A percentile compares a stretch with the other conserved stretches of the same genome.
These are phyloP conservation scores for Cairneyella variabilis DNA, from an alignment of 495 filamentous ascomycete genomes.

Conservation along the genomic window DNA sequence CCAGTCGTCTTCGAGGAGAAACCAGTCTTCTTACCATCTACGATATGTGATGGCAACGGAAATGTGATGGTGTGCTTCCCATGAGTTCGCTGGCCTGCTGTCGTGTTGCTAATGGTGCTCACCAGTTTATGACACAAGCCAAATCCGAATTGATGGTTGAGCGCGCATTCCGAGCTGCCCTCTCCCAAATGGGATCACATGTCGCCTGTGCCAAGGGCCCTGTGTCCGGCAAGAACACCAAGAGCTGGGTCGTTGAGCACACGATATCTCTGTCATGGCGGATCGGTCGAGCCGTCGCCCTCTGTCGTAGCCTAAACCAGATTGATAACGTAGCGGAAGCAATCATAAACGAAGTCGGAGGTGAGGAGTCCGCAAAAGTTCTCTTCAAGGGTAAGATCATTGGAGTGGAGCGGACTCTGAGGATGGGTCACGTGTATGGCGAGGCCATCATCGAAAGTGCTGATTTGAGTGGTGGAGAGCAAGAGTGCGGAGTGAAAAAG, in stretches of 20 bases:
- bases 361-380: slow-evolving; percentile 44
- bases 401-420: slow-evolving; percentile 49
- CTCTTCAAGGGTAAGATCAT: slow-evolving; percentile 60
- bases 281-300: slow-evolving; percentile 49
- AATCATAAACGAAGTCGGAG: slow-evolving; percentile 55
- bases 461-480: slow-evolving; percentile 30
- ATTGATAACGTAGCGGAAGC: slow-evolving; percentile 48
- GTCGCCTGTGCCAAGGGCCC: slow-evolving; percentile 43
- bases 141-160: slow-evolving; percentile 38
- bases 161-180: slow-evolving; percentile 36
- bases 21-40: slow-evolving; percentile 39
- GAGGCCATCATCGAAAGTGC: slow-evolving; percentile 48
- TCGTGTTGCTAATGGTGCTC: neutral
- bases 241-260: slow-evolving; percentile 44
- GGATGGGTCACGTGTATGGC: slow-evolving; percentile 51
- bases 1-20: slow-evolving; percentile 49
- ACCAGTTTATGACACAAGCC: slow-evolving; percentile 35
- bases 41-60: slow-evolving; percentile 48
- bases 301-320: slow-evolving; percentile 41
- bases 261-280: slow-evolving; percentile 51
- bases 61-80: slow-evolving; percentile 34
- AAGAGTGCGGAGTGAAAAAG: slow-evolving; percentile 28
- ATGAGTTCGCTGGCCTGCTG: neutral
- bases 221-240: slow-evolving; percentile 38
- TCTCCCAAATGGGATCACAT: slow-evolving; percentile 44